Conservation (phyloP, 176 grass and related monocot genomes). For the Echinochloa phyllopogon region DNA sequence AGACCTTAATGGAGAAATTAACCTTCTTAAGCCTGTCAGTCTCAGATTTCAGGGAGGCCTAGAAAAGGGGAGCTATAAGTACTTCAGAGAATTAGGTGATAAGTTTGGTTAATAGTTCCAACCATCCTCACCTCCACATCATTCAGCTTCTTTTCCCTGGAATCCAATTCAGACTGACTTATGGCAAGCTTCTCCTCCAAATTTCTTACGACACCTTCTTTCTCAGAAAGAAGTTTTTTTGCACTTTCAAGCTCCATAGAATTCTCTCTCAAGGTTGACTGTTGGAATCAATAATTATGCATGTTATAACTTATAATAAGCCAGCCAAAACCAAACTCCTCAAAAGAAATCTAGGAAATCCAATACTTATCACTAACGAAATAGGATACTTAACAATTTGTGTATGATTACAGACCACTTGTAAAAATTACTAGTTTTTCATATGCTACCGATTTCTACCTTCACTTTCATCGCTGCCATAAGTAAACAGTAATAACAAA, state of each 20-base stretch:
- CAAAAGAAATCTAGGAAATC: not conserved
- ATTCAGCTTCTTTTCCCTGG: conserved; percentile 72
- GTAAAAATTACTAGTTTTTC: not conserved
- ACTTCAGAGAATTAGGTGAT: not conserved
- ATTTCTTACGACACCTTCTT: conserved; percentile 61
- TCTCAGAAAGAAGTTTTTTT: conserved; percentile 82
- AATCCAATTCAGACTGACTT: conserved; percentile 73
- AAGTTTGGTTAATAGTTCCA: conserved; percentile 8
- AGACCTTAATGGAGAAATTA: conserved; percentile 52
- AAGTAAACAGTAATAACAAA: not conserved
- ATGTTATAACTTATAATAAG: conserved; percentile 24
- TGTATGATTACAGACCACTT: not conserved
- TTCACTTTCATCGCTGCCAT: not conserved
- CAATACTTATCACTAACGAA: not conserved
- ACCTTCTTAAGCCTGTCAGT: conserved; percentile 63
- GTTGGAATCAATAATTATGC: conserved; percentile 24
- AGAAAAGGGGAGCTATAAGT: conserved; percentile 27
- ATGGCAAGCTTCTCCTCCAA: conserved; percentile 74
- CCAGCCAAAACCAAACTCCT: not conserved
- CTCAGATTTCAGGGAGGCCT: conserved; percentile 74
- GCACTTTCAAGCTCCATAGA: conserved; percentile 61
- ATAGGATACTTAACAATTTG: not conserved
- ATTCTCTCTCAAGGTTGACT: conserved; percentile 67
- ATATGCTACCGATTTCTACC: not conserved
- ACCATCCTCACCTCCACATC: conserved; percentile 74